Percentiles rank a stretch among this genome's conserved stretches.
These are phyloP conservation scores for Sclerotinia spermophila DNA, from an alignment of 2,329 filamentous ascomycete genomes.

Conservation along the genomic window DNA sequence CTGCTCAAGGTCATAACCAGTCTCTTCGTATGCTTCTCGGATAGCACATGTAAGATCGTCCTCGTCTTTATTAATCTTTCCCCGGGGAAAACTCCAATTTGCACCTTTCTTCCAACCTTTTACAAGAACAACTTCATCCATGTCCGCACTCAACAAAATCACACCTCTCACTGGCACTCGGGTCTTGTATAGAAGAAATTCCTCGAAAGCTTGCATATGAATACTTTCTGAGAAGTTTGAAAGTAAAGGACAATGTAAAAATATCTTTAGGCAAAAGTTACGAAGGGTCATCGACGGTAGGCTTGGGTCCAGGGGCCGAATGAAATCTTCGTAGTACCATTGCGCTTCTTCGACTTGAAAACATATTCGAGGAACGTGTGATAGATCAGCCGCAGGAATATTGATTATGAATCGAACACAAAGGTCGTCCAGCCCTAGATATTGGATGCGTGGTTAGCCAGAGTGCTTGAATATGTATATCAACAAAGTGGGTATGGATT, in stretches of 20 bases:
- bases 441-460: constrained; percentile 24
- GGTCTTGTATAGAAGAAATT: constrained; percentile 93
- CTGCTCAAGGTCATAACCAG: constrained; percentile 75
- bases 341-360: constrained; percentile 99
- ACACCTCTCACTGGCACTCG: constrained; percentile 90
- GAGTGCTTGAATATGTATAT: not conserved
- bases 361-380: constrained; percentile 88
- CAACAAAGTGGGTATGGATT: not conserved
- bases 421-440: constrained; percentile 86
- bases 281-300: constrained; percentile 83
- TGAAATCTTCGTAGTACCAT: constrained; percentile 99
- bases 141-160: constrained; percentile 86
- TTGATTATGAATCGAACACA: constrained; percentile 99
- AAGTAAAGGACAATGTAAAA: constrained; percentile 88
- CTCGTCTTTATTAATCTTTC: constrained; percentile 98
- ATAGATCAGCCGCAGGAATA: constrained; percentile 84
- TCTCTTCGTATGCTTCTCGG: constrained; percentile 94
- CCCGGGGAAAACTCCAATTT: constrained; percentile 93
- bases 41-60: constrained; percentile 90
- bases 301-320: constrained; percentile 80
- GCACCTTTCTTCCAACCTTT: constrained; percentile 98
- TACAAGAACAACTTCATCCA: constrained; percentile 91
- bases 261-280: constrained; percentile 84
- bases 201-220: constrained; percentile 79
- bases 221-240: constrained; percentile 74